Conservation (phyloP, 495 filamentous ascomycete genomes). For the Evernia prunastri region DNA sequence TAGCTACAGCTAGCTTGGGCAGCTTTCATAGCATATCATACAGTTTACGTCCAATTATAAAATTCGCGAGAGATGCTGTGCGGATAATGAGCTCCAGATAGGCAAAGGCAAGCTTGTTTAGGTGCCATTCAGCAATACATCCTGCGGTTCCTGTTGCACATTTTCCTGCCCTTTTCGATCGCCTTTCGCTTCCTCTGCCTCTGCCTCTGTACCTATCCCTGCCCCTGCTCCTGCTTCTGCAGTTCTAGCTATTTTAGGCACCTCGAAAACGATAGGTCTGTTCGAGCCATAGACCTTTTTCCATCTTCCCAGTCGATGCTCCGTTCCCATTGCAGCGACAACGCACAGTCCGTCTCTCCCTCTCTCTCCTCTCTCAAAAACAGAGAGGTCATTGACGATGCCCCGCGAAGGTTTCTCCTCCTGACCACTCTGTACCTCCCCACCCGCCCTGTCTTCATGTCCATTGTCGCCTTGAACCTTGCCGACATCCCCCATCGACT, state of each 20-base stretch:
- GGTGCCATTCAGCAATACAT: background rate
- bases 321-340: conserved; percentile 76
- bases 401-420: conserved; percentile 52
- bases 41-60: no score
- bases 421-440: conserved; percentile 19
- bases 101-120: background rate
- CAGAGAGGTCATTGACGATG: conserved; percentile 75
- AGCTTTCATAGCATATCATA: background rate
- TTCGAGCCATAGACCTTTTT: conserved; percentile 62
- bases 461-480: conserved; percentile 17
- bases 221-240: background rate
- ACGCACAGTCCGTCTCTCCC: conserved; percentile 70
- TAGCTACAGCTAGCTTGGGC: background rate
- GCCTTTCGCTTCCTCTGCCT: background rate
- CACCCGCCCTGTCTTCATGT: conserved; percentile 29
- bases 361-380: conserved; percentile 69
- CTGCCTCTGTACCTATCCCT: background rate
- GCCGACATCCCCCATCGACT: conserved; percentile 52
- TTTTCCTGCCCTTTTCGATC: background rate
- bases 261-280: conserved; percentile 72
- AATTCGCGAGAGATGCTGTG: background rate
- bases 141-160: background rate
- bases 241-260: conserved; percentile 44
- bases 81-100: background rate
- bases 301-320: conserved; percentile 77